Evolutionary conservation across 805 yeast species (phyloP), one percentile per base, ranked within the genome.

Genomic region (Monosporozyma solicola): DNA sequence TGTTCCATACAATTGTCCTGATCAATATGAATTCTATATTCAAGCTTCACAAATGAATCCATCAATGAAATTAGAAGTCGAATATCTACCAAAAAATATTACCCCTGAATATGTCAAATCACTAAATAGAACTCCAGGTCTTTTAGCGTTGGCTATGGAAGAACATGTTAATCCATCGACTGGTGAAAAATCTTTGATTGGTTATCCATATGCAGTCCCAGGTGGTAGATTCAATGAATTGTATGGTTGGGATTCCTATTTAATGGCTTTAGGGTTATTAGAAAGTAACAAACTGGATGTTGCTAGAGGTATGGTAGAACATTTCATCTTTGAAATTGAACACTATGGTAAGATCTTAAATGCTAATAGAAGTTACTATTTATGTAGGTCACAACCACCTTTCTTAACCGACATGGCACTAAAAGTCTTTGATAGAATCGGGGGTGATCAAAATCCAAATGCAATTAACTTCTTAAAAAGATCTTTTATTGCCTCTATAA

Each of bases 221-320:
- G 99, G 99, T 16, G 98, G 99, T 24, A 75, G 99, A 57, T 92
- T 92, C 71, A 94, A 94, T 71, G 99, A 92, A 71, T 78, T 90
- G 54, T 92, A 94, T 64, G 99, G 98, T 15, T 92, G 99, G 99
- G 99, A 92, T 68, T 89, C 97, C 2, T 92, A 94, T 65, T 87
- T 94, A 85, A 90, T 85, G 65, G 80, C 94, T 0, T 69, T 90
- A 25, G 99, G 98, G 1, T 74, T 94, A 44, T 67, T 94, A 27
- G 77, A 79, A 29, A 85, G 86, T 62, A 79, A 77, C 43, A 76
- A 81, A 50, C 68, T 82, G 22, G 86, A 83, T 43, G 75, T 91
- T 35, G 92, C 96, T 8, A 75, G 83, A 59, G 96, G 95, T 0
- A 88, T 92, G 92, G 87, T 91, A 11, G 91, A 85, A 65, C 91